phyloP scores from a whole-genome alignment of 805 yeast species.

The Yamadazyma paraphyllophila region DNA sequence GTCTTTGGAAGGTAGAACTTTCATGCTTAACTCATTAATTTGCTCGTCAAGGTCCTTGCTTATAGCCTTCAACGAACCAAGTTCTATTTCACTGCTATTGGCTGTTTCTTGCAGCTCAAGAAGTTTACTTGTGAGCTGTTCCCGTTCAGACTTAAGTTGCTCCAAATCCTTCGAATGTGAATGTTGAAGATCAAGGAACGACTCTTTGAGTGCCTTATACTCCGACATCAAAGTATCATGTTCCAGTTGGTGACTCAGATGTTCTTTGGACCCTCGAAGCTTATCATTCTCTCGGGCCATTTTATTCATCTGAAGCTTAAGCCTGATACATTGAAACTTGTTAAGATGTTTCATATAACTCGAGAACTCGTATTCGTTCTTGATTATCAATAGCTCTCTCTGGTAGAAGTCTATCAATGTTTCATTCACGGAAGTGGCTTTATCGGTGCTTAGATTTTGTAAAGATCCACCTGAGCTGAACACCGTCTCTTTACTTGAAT shows the following conservation, averaged over 20 bases:
- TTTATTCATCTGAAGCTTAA: slow-evolving; percentile 13
- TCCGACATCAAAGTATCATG: slow-evolving; percentile 1
- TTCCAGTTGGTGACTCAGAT: neutral
- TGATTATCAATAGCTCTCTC: slow-evolving; percentile 54
- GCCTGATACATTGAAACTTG: slow-evolving; percentile 16
- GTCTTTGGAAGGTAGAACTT: slow-evolving; percentile 22
- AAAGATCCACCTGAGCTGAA: slow-evolving; percentile 7
- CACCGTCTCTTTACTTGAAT: slow-evolving; percentile 11
- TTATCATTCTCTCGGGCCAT: slow-evolving; percentile 8
- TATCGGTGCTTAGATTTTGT: neutral
- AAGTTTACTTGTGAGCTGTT: slow-evolving; percentile 10
- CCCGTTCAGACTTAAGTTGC: slow-evolving; percentile 11
- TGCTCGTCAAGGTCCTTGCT: slow-evolving; percentile 2
- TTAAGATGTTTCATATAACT: slow-evolving; percentile 46
- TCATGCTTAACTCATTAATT: slow-evolving; percentile 14
- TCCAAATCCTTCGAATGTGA: slow-evolving; percentile 8
- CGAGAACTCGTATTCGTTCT: slow-evolving; percentile 62
- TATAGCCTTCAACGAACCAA: neutral
- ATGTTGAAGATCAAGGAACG: slow-evolving; percentile 9
- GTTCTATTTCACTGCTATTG: neutral
- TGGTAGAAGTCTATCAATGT: slow-evolving; percentile 47
- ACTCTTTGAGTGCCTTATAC: neutral
- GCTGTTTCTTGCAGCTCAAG: slow-evolving; percentile 1
- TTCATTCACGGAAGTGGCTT: neutral
- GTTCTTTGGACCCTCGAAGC: neutral